A percentile compares a stretch with the other conserved stretches of the same genome.
Evolutionary conservation across 2,329 filamentous ascomycete species (phyloP).

Genomic region (Xylaria hypoxylon): DNA sequence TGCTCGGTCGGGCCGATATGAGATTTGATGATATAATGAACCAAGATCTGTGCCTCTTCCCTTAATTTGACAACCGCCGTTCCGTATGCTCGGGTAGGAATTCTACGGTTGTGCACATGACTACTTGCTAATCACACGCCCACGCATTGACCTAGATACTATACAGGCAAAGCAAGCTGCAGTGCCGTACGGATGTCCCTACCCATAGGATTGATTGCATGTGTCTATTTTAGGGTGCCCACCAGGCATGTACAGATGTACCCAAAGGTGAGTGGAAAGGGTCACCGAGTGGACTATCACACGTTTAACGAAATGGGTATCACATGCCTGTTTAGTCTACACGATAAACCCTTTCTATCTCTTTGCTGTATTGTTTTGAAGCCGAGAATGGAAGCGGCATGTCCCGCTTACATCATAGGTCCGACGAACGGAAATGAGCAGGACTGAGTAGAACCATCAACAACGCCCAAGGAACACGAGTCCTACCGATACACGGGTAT

Average conservation of each 20-base stretch:
- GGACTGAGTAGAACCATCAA: conserved; percentile 16
- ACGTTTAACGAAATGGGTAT: not conserved
- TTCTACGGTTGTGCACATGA: conserved; percentile 6
- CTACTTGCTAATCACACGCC: conserved; percentile 28
- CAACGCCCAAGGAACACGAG: conserved; percentile 4
- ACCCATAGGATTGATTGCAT: conserved; percentile 23
- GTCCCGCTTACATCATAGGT: not conserved
- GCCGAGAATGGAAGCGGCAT: not conserved
- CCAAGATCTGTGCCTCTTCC: conserved; percentile 25
- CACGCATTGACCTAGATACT: conserved; percentile 3
- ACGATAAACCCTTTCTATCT: not conserved
- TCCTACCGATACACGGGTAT: conserved; percentile 10
- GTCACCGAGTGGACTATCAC: conserved; percentile 15
- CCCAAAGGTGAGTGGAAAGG: conserved; percentile 24
- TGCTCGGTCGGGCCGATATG: conserved; percentile 15
- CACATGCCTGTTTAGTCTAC: too few species aligned
- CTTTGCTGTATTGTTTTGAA: not conserved
- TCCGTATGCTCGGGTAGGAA: too few species aligned
- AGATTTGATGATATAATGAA: conserved; percentile 3
- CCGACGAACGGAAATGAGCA: conserved; percentile 15
- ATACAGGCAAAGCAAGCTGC: conserved; percentile 19
- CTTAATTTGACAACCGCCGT: conserved; percentile 15
- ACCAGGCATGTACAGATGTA: not conserved
- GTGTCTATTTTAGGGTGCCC: conserved; percentile 24
- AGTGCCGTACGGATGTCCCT: conserved; percentile 27